These are phyloP conservation scores for Sugiyamaella smithiae DNA, from an alignment of 805 yeast genomes.

Conservation along the genomic window DNA sequence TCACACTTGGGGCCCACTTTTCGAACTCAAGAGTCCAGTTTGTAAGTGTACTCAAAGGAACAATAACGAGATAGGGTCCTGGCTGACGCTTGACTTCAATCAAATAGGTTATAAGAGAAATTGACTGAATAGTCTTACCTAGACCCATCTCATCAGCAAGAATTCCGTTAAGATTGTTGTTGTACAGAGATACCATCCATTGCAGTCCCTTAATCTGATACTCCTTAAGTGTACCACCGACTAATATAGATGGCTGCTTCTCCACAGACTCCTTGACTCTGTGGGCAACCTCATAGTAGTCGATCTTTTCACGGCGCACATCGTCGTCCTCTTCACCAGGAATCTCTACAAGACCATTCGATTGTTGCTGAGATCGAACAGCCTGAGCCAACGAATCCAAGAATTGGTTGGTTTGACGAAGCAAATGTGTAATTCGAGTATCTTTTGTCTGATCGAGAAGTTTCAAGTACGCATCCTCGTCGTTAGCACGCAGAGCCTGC, in stretches of 20 bases:
- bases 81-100: slow-evolving; percentile 69
- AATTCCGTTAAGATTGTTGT: slow-evolving; percentile 92
- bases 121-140: slow-evolving; percentile 94
- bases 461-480: slow-evolving; percentile 95
- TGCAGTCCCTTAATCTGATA: slow-evolving; percentile 92
- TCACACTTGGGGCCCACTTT: slow-evolving; percentile 91
- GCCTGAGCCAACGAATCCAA: slow-evolving; percentile 88
- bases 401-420: slow-evolving; percentile 87
- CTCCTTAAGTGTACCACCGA: slow-evolving; percentile 91
- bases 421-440: slow-evolving; percentile 92
- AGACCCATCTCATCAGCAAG: slow-evolving; percentile 98
- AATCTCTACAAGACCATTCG: slow-evolving; percentile 33
- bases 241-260: slow-evolving; percentile 75
- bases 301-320: slow-evolving; percentile 62
- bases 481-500: slow-evolving; percentile 92
- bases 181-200: slow-evolving; percentile 96
- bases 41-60: slow-evolving; percentile 89
- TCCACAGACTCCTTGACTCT: slow-evolving; percentile 74
- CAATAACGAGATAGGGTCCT: slow-evolving; percentile 91
- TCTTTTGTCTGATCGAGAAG: slow-evolving; percentile 95
- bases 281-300: slow-evolving; percentile 93
- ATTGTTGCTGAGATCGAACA: slow-evolving; percentile 83
- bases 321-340: slow-evolving; percentile 38
- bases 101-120: slow-evolving; percentile 80
- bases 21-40: slow-evolving; percentile 96